Evolutionary conservation across 139 green algal species (phyloP).

Genomic region (Diplosphaera chodatii): DNA sequence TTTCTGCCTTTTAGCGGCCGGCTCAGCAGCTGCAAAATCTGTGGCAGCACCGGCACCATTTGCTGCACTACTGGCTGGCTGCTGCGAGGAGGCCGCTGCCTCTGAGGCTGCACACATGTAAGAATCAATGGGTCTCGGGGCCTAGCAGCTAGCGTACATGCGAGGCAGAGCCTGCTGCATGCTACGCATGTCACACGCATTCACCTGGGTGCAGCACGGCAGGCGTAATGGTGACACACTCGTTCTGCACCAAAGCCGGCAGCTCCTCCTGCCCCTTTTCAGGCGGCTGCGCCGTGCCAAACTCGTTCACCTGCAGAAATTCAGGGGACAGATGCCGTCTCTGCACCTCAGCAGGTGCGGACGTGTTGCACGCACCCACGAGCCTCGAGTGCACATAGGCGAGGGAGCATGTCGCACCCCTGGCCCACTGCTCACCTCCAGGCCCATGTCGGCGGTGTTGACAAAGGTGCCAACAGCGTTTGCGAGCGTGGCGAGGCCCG

Average conservation of each 20-base stretch:
- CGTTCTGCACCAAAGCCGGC: constrained; percentile 27
- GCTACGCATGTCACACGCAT: too few species aligned
- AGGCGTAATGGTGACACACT: constrained; percentile 35
- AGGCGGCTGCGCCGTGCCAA: constrained; percentile 4
- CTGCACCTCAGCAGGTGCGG: too few species aligned
- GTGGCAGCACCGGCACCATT: not conserved
- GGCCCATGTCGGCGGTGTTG: constrained; percentile 19
- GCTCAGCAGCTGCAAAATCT: constrained; percentile 13
- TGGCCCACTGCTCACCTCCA: constrained; percentile 5
- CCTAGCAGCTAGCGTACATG: too few species aligned
- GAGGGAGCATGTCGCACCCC: too few species aligned
- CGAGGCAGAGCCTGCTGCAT: too few species aligned
- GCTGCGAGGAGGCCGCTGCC: too few species aligned
- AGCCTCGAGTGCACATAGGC: too few species aligned
- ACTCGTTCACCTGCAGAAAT: constrained; percentile 14
- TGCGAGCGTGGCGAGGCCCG: constrained; percentile 30
- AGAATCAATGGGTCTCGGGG: too few species aligned
- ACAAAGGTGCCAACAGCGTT: constrained; percentile 42
- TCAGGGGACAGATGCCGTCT: too few species aligned
- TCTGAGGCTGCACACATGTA: too few species aligned
- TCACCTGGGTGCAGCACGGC: constrained; percentile 14
- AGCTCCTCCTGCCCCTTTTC: not conserved
- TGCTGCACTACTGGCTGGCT: not conserved
- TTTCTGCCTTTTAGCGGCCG: constrained; percentile 18
- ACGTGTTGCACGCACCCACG: too few species aligned